These are phyloP conservation scores for Pleurotus platypus DNA, from an alignment of 768 basidiomycete species.

Conservation along the genomic window DNA sequence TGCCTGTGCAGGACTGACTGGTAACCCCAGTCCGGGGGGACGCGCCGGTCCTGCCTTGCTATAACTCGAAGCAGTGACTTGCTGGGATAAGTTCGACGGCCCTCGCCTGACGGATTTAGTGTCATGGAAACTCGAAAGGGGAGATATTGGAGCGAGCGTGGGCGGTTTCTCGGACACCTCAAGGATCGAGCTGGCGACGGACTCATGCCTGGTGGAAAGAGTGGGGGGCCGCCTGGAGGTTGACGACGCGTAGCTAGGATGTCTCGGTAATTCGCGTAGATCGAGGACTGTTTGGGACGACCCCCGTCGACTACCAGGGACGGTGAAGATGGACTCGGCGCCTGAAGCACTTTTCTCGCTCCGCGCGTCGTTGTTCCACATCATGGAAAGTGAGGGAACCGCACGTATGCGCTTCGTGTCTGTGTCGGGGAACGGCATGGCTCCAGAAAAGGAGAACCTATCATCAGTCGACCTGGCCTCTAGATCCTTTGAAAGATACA, in stretches of 20 bases:
- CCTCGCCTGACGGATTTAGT: not conserved
- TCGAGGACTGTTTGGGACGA: not conserved
- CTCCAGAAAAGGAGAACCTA: constrained; percentile 2
- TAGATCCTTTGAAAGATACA: constrained; percentile 30
- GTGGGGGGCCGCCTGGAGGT: not conserved
- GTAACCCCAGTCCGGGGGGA: constrained; percentile 3
- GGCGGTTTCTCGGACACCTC: constrained; percentile 1
- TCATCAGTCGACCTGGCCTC: constrained; percentile 13
- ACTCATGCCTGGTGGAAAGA: not conserved
- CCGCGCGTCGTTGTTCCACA: not conserved
- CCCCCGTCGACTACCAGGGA: not conserved
- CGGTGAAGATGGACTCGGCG: not conserved
- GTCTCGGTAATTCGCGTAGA: not conserved
- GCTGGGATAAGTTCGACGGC: not conserved
- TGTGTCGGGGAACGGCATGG: not conserved
- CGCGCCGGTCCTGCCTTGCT: not conserved
- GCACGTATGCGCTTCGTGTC: constrained; percentile 2
- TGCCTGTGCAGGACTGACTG: not conserved
- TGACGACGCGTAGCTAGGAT: not conserved
- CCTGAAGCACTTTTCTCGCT: not conserved
- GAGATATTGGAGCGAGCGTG: constrained; percentile 3
- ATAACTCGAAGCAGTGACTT: not conserved
- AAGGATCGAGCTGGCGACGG: not conserved
- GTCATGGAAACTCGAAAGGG: not conserved
- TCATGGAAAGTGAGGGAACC: not conserved